These are phyloP conservation scores for Thyridium curvatum DNA, from an alignment of 2,329 filamentous ascomycete genomes.

Conservation along the genomic window DNA sequence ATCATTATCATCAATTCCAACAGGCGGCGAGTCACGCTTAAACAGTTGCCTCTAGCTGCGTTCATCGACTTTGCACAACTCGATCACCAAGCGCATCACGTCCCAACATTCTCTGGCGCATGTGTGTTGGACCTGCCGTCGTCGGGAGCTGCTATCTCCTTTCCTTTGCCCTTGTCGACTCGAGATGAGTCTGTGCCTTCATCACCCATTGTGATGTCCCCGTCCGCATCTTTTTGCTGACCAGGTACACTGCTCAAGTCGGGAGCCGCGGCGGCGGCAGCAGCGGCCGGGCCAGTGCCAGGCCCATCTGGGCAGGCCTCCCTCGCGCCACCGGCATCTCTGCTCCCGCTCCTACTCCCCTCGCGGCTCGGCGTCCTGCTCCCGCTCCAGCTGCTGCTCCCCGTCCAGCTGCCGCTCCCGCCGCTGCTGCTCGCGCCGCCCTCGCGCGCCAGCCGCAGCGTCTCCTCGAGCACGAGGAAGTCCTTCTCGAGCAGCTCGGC, in stretches of 20 bases:
- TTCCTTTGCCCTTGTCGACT: conserved; percentile 8
- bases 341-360: conserved; percentile 8
- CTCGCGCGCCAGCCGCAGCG: conserved; percentile 46
- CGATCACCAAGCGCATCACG: conserved; percentile 5
- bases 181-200: not conserved
- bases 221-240: conserved; percentile 1
- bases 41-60: too few relatives aligned
- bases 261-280: too few relatives aligned
- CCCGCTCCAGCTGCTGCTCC: conserved; percentile 20
- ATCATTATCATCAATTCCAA: too few relatives aligned
- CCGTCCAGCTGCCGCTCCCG: conserved; percentile 19
- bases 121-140: too few relatives aligned
- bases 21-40: too few relatives aligned
- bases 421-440: conserved; percentile 12
- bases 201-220: conserved; percentile 8
- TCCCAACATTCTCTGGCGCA: too few relatives aligned
- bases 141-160: conserved; percentile 1
- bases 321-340: conserved; percentile 8
- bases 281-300: not conserved
- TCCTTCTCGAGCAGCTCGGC: conserved; percentile 72
- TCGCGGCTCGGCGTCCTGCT: conserved; percentile 8
- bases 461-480: conserved; percentile 60
- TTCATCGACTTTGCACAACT: too few relatives aligned
- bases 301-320: not conserved
- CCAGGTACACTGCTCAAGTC: not conserved